Percentiles rank a stretch among this genome's conserved stretches.
These are phyloP conservation scores for Pythium scleroteichum DNA, from an alignment of 352 stramenopile species.

Conservation along the genomic window DNA sequence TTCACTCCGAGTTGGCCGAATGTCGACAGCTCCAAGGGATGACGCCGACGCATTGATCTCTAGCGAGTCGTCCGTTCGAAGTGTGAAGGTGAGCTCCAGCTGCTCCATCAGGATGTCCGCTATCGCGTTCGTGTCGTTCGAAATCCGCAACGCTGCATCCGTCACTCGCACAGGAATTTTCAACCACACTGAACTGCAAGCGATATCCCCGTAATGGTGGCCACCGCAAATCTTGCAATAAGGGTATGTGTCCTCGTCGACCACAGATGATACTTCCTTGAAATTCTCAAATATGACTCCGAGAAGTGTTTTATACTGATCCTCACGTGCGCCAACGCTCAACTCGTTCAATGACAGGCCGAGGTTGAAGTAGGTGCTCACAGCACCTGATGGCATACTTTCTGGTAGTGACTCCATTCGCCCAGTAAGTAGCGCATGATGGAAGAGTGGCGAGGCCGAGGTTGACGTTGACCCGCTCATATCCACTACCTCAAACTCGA, in stretches of 20 bases:
- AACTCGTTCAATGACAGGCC: conserved; percentile 79
- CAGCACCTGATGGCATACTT: conserved; percentile 50
- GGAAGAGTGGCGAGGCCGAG: conserved; percentile 62
- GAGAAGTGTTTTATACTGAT: conserved; percentile 74
- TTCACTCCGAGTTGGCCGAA: conserved; percentile 50
- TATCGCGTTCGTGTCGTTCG: conserved; percentile 52
- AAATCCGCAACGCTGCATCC: conserved; percentile 75
- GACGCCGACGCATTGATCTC: conserved; percentile 64
- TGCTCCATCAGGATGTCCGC: conserved; percentile 83
- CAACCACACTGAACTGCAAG: conserved; percentile 79
- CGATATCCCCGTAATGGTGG: conserved; percentile 61
- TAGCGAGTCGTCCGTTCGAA: conserved; percentile 82
- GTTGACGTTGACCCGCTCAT: conserved; percentile 68
- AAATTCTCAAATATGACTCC: conserved; percentile 90
- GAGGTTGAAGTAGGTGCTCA: conserved; percentile 70
- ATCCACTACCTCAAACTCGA: conserved; percentile 87
- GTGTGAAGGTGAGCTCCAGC: conserved; percentile 71
- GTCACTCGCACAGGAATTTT: conserved; percentile 74
- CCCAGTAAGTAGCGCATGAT: conserved; percentile 77
- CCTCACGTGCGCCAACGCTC: conserved; percentile 53
- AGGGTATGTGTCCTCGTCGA: conserved; percentile 82
- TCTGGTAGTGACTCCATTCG: conserved; percentile 77
- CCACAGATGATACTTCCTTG: conserved; percentile 69
- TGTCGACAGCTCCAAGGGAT: conserved; percentile 63
- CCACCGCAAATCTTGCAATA: conserved; percentile 60